Percentiles rank a stretch among this genome's conserved stretches.
phyloP scores from a whole-genome alignment of 2,329 filamentous ascomycete genomes.

The Sporothrix mexicana region DNA sequence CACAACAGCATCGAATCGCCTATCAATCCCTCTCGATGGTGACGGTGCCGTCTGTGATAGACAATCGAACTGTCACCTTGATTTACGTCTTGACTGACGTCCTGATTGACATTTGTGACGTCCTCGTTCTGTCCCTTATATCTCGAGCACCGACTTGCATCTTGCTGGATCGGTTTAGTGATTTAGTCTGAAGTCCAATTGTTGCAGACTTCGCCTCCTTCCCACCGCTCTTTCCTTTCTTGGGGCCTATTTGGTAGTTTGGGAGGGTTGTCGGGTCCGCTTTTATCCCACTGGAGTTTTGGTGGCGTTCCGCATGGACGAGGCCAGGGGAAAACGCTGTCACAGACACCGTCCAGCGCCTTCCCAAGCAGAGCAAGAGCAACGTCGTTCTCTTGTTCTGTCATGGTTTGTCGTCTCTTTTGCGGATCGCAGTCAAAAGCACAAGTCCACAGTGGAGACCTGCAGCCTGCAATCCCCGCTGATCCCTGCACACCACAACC shows the following conservation, averaged over 20 bases:
- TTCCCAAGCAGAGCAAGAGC: background rate
- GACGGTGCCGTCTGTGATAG: background rate
- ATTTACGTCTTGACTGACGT: background rate
- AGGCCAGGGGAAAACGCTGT: background rate
- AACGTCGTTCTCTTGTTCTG: no score
- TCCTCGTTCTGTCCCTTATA: background rate
- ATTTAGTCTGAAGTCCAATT: background rate
- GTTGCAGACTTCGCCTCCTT: conserved; percentile 19
- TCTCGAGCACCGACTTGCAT: background rate
- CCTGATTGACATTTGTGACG: background rate
- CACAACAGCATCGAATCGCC: background rate
- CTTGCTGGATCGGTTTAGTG: background rate
- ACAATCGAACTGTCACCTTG: background rate
- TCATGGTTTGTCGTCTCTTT: background rate
- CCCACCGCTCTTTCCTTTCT: conserved; percentile 24
- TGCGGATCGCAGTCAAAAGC: background rate
- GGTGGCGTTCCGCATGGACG: background rate
- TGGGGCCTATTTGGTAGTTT: no score
- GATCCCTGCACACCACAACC: conserved; percentile 26
- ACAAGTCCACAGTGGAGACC: conserved; percentile 11
- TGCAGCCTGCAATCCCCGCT: conserved; percentile 21
- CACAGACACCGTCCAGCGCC: background rate
- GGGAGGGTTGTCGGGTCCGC: conserved; percentile 1
- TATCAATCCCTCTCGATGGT: background rate
- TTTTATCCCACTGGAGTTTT: background rate